A percentile compares a stretch with the other conserved stretches of the same genome.
These are phyloP conservation scores for Trichoderma virens DNA, from an alignment of 495 filamentous ascomycete species.

Conservation along the genomic window DNA sequence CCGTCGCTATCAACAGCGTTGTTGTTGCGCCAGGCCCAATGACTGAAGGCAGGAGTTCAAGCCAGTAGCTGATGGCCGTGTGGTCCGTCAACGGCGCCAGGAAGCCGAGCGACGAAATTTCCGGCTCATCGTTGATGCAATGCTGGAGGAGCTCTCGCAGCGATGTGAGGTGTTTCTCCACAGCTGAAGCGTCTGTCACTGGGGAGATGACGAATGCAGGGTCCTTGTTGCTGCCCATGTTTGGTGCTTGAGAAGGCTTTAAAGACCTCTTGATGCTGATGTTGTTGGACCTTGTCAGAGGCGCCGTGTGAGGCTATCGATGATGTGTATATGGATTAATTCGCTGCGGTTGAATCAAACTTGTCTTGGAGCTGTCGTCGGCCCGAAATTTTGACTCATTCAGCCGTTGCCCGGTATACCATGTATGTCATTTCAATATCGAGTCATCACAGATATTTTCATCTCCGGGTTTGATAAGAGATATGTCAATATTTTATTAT, in stretches of 20 bases:
- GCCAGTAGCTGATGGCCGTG: slow-evolving; percentile 11
- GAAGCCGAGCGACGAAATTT: slow-evolving; percentile 13
- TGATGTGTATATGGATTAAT: too few relatives aligned
- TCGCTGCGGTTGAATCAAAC: too few relatives aligned
- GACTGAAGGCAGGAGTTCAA: not conserved
- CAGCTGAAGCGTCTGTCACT: not conserved
- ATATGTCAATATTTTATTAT: not conserved
- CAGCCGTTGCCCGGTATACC: too few relatives aligned
- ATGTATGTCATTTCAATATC: too few relatives aligned
- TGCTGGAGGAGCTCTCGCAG: slow-evolving; percentile 9
- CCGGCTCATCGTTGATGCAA: slow-evolving; percentile 13
- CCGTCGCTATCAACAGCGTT: not conserved
- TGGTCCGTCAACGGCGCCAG: slow-evolving; percentile 10
- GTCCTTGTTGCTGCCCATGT: not conserved
- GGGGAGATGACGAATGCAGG: slow-evolving; percentile 2
- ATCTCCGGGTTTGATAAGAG: not conserved
- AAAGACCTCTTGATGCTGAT: too few relatives aligned
- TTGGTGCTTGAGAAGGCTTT: too few relatives aligned
- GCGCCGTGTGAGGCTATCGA: not conserved
- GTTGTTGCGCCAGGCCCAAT: not conserved
- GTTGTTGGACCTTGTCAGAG: not conserved
- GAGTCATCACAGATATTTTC: too few relatives aligned
- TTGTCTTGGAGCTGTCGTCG: too few relatives aligned
- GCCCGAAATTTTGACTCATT: too few relatives aligned
- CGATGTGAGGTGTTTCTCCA: slow-evolving; percentile 7